Evolutionary conservation across 1,284 basidiomycete species (phyloP).

Genomic region (Uromyces viciae-fabae): DNA sequence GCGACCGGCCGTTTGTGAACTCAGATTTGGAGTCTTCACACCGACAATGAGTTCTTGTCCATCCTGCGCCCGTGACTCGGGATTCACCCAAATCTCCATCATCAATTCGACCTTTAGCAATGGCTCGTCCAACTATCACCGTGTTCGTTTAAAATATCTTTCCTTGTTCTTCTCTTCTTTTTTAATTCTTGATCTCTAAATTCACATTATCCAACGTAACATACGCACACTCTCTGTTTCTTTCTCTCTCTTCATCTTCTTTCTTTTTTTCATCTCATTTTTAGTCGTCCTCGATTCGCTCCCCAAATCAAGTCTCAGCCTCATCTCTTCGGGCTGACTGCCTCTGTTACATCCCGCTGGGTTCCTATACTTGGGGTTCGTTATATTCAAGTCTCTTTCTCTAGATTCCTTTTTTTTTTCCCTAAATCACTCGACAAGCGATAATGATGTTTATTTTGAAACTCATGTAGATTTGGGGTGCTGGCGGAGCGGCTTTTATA

Average conservation of each 20-base stretch:
- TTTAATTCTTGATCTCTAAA: too few species aligned
- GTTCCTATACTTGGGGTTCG: conserved; percentile 33
- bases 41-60: too few species aligned
- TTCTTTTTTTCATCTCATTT: not conserved
- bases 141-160: too few species aligned
- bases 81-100: too few species aligned
- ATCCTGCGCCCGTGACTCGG: too few species aligned
- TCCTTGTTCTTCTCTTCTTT: too few species aligned
- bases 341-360: conserved; percentile 12
- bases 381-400: not conserved
- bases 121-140: too few species aligned
- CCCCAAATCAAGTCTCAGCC: conserved; percentile 39
- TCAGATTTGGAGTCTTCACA: too few species aligned
- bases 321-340: conserved; percentile 31
- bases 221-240: too few species aligned
- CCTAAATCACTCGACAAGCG: not conserved
- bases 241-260: not conserved
- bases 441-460: not conserved
- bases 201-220: too few species aligned
- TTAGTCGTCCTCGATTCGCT: conserved; percentile 31
- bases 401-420: not conserved
- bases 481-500: conserved; percentile 12
- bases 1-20: too few species aligned
- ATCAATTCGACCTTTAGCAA: too few species aligned
- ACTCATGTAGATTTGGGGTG: conserved; percentile 22